Base-by-base conservation (phyloP, 2,329 filamentous ascomycete species). In the Aurifilum marmelostoma region DNA sequence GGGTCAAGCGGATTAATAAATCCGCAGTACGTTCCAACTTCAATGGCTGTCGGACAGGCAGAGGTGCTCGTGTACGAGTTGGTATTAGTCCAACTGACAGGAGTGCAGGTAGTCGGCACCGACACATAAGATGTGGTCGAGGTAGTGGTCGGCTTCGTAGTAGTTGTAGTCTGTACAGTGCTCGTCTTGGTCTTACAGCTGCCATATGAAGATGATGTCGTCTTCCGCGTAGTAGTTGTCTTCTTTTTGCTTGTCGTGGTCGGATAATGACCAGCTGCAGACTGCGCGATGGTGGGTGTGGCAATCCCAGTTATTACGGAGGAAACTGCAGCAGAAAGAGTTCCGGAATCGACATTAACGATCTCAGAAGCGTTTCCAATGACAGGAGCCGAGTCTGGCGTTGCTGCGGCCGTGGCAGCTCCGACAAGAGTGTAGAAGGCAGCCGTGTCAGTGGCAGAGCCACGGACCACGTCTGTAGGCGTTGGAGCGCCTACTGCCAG, bases 1-100 rank as follows among this genome's bases (percentile, higher is more conserved):
- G 59, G 59, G 16, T 62, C 59, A 5, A 62, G 37, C 2, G 59
- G 59, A n/a, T 62, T 62, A n/a, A 62, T 62, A 34, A 62, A 62
- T 14, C 59, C 37, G 27, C 59, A 62, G 37, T 62, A 62, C 5
- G 59, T 62, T 9, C 59, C 59, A 1, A 62, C 59, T 24, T 62
- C 59, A 62, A 62, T 62, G 14, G 59, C 59, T 18, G 59, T 62
- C 14, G 59, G 59, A 18, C 59, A 62, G n/a, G 59, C 59, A 18
- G 37, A 41, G 9, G 32, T 29, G 21, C 59, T 62, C n/a, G 59
- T 62, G n/a, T 43, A 62, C 59, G 59, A 62, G 59, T 62, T 43
- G 9, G 59, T 62, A 9, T 62, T 62, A 16, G 37, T 62, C 59
- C 59, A 62, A 27, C 37, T 62, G 34, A 62, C 59, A 41, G 59